Conservation (phyloP, 2,329 filamentous ascomycete species). For the Penicillium sp. region DNA sequence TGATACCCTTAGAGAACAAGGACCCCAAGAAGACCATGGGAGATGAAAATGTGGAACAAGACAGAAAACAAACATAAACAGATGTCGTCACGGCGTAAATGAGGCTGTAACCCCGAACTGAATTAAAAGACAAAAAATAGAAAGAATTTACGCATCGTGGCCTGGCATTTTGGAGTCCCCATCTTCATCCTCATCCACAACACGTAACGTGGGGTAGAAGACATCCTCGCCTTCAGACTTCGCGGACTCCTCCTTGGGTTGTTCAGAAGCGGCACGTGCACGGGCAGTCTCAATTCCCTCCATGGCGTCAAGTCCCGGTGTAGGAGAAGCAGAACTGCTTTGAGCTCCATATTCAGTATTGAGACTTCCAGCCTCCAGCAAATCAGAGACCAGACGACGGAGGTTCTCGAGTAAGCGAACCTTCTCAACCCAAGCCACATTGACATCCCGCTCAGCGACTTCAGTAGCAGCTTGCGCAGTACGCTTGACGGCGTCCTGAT, state of each 20-base stretch:
- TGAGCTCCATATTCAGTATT: slow-evolving; percentile 25
- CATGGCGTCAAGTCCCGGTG: slow-evolving; percentile 25
- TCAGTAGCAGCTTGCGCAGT: slow-evolving; percentile 42
- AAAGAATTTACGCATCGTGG: slow-evolving; percentile 17
- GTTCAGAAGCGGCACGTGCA: slow-evolving; percentile 46
- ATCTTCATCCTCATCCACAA: slow-evolving; percentile 37
- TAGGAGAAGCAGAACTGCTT: slow-evolving; percentile 18
- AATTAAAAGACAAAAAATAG: not conserved
- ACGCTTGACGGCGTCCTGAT: slow-evolving; percentile 33
- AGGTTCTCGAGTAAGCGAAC: slow-evolving; percentile 63
- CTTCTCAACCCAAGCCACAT: slow-evolving; percentile 63
- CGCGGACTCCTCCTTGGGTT: slow-evolving; percentile 31
- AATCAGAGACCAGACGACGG: slow-evolving; percentile 56
- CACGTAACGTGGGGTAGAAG: slow-evolving; percentile 35
- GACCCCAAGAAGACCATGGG: not conserved
- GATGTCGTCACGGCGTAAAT: slow-evolving; percentile 23
- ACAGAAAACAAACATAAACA: slow-evolving; percentile 11
- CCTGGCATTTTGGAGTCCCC: slow-evolving; percentile 39
- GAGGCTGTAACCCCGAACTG: not conserved
- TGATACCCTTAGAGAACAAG: not conserved
- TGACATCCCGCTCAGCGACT: slow-evolving; percentile 40
- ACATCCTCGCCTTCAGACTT: slow-evolving; percentile 29
- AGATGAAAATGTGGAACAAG: slow-evolving; percentile 6
- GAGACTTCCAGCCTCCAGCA: slow-evolving; percentile 55
- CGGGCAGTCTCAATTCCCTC: slow-evolving; percentile 35